Conservation (phyloP, 192 early-diverging fungal genomes). For the Gonapodya prolifera region DNA sequence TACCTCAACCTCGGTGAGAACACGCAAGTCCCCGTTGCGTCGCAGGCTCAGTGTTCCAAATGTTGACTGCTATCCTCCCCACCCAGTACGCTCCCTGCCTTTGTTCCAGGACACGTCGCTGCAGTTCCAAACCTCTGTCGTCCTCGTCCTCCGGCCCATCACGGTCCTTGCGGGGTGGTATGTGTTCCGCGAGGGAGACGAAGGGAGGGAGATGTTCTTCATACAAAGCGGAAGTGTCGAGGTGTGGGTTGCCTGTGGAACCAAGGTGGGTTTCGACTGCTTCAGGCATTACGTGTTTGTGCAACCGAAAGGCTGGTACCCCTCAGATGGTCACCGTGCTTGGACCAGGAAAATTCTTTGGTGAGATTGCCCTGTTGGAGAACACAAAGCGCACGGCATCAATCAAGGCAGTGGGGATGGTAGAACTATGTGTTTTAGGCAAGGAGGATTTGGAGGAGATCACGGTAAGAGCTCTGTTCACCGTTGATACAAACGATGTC, state of each 20-base stretch:
- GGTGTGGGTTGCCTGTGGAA: conserved; percentile 1
- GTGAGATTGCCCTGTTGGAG: conserved; percentile 12
- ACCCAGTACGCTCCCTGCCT: conserved; percentile 7
- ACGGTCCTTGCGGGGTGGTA: conserved; percentile 9
- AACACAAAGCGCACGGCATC: conserved; percentile 11
- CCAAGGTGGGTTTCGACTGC: background rate
- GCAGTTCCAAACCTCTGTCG: conserved; percentile 6
- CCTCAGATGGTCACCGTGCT: background rate
- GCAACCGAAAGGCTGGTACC: background rate
- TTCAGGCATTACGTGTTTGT: conserved; percentile 3
- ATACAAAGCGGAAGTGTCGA: conserved; percentile 9
- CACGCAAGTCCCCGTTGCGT: background rate
- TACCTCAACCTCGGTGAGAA: conserved; percentile 12
- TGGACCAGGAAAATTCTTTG: conserved; percentile 1
- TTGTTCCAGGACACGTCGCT: conserved; percentile 11
- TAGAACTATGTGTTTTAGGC: conserved; percentile 11
- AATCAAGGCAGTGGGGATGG: conserved; percentile 5
- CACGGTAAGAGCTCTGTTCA: background rate
- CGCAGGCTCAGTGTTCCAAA: background rate
- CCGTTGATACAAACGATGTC: background rate
- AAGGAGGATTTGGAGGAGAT: conserved; percentile 12
- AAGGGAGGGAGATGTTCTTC: conserved; percentile 14
- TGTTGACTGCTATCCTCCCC: too few relatives aligned
- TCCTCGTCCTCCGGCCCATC: conserved; percentile 7
- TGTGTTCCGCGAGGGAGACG: conserved; percentile 12